Evolutionary conservation across 2,329 filamentous ascomycete species (phyloP), one percentile per base, ranked within the genome.

Genomic region (Delphinella strobiligena): DNA sequence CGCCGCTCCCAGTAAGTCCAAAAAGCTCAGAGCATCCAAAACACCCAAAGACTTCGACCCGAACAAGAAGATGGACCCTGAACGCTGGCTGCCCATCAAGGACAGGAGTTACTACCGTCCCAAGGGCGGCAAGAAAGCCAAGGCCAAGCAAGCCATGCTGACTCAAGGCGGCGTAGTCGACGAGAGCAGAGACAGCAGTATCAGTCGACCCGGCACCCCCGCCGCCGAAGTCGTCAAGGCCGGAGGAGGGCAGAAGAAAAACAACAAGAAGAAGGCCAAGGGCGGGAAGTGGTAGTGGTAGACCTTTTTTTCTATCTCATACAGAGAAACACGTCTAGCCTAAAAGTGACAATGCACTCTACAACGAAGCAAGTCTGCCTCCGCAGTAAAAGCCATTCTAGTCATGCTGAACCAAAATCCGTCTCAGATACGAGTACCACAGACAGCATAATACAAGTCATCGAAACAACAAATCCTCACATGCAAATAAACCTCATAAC

Each of bases 51-150:
- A 79, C 52, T 84, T 76, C 53, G 83, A 86, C 43, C 74, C 83
- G 38, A 75, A 72, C 50, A 93, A 87, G 68, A 79, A 78, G 48
- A 74, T 84, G 24, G 91, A 98, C 59, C 80, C 86, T 0, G 91
- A 98, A 62, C 73, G 91, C 46, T 98, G 91, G 91, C 63, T 98
- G 44, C 89, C 91, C 10, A 68, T 96, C 53, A 78, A 82, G 38
- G 91, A 98, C 58, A 74, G 91, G 42, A 91, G 83, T 51, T 83
- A 78, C 31, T 98, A 94, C 62, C 71, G 82, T 35, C 87, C 88
- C 5, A 94, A 91, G 66, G 87, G 87, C 4, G 22, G 22, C 22
- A 87, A 82, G 67, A 94, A 71, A 84, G 85, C 40, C 81, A 87
- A 71, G 82, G 81, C 63, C 52, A 58, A 47, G 61, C 63, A 51